These are phyloP conservation scores for Capsicum baccatum DNA, from an alignment of 257 asterid genomes.

Conservation along the genomic window DNA sequence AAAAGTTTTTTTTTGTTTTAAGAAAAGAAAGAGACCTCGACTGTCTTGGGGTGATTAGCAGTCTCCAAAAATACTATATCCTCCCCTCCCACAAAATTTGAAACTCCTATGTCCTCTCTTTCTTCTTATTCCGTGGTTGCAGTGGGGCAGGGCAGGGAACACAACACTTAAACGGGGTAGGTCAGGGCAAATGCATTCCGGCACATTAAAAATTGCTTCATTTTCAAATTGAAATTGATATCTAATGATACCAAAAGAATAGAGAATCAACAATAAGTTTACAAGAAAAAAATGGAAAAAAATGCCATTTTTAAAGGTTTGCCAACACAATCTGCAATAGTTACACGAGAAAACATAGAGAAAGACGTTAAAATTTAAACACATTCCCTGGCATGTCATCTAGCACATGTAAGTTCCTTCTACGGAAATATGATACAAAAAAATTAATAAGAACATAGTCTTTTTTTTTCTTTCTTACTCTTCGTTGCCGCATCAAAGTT, in stretches of 20 bases:
- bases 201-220: too few species aligned
- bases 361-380: not conserved
- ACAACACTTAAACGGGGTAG: too few species aligned
- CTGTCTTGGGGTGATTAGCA: not conserved
- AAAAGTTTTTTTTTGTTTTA: not conserved
- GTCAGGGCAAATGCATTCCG: too few species aligned
- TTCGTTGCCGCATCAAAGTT: too few species aligned
- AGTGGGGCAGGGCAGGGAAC: too few species aligned
- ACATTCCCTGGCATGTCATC: not conserved
- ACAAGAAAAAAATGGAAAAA: not conserved
- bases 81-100: too few species aligned
- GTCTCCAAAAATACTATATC: too few species aligned
- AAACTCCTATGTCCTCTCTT: too few species aligned
- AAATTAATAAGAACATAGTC: not conserved
- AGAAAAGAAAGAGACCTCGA: not conserved
- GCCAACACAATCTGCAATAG: not conserved
- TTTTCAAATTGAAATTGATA: not conserved
- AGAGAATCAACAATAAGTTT: not conserved
- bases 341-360: not conserved
- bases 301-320: not conserved
- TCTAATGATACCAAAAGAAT: not conserved
- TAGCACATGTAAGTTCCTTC: not conserved
- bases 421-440: not conserved
- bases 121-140: too few species aligned
- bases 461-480: too few species aligned